phyloP scores from a whole-genome alignment of 768 basidiomycete genomes.

The Lactifluus piperatus region DNA sequence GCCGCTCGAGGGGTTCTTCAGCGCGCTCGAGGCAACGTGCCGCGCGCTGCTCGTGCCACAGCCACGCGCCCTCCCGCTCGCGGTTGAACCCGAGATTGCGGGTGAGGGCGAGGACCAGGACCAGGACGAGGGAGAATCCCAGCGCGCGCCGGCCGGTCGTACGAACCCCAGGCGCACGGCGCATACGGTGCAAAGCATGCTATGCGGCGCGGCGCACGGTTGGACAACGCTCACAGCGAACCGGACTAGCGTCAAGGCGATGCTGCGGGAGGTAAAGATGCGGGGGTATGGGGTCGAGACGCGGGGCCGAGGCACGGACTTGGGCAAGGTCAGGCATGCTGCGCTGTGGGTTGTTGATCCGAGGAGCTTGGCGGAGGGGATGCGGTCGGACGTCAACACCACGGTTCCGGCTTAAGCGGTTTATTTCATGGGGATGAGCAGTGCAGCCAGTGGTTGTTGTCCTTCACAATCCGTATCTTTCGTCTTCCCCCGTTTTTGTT shows the following conservation, averaged over 20 bases:
- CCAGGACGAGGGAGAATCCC: conserved; percentile 32
- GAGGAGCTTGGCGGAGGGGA: conserved; percentile 64
- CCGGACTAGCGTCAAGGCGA: conserved; percentile 61
- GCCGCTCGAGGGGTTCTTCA: not conserved
- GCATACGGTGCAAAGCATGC: conserved; percentile 70
- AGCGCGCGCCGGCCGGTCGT: conserved; percentile 44
- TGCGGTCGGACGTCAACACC: conserved; percentile 31
- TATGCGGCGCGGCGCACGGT: conserved; percentile 54
- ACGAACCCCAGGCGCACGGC: conserved; percentile 55
- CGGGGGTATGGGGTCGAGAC: conserved; percentile 22
- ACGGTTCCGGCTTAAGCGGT: not conserved
- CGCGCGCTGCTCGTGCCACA: conserved; percentile 40
- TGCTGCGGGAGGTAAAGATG: conserved; percentile 58
- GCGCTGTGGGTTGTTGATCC: conserved; percentile 75
- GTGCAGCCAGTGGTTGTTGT: not conserved
- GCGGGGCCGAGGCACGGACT: conserved; percentile 1
- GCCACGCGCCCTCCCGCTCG: conserved; percentile 17
- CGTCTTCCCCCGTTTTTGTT: not conserved
- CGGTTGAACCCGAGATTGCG: not conserved
- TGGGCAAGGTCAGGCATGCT: conserved; percentile 15
- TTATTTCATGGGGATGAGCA: not conserved
- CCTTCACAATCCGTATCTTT: not conserved
- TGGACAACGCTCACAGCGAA: conserved; percentile 92
- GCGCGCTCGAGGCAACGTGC: conserved; percentile 29
- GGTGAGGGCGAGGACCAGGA: conserved; percentile 19